Conservation (phyloP, 208 protist species). For the Crithidia brevicula region DNA sequence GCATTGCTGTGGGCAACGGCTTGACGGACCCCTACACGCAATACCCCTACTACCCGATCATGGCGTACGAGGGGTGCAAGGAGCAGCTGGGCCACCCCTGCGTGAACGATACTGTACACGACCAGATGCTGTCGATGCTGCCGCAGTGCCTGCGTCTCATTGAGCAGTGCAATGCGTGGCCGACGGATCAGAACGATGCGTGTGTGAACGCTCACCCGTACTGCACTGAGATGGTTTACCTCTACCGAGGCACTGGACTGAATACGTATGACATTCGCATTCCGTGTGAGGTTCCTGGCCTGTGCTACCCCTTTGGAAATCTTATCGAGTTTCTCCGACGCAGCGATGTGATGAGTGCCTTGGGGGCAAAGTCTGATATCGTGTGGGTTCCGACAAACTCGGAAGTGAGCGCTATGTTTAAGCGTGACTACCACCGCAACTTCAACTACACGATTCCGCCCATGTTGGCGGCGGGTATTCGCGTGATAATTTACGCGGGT, state of each 20-base stretch:
- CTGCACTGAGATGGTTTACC: neutral
- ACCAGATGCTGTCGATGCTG: constrained; percentile 48
- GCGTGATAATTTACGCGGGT: constrained; percentile 92
- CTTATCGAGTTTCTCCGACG: constrained; percentile 4
- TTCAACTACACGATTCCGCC: constrained; percentile 67
- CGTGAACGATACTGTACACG: constrained; percentile 43
- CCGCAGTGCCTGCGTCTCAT: constrained; percentile 56
- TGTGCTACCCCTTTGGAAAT: constrained; percentile 16
- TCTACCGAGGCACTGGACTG: constrained; percentile 50
- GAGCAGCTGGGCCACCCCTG: constrained; percentile 47
- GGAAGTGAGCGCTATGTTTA: constrained; percentile 52
- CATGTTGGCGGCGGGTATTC: constrained; percentile 64
- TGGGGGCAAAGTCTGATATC: neutral
- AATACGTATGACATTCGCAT: constrained; percentile 89
- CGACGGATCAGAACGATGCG: neutral
- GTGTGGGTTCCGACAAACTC: constrained; percentile 47
- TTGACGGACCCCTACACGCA: constrained; percentile 86
- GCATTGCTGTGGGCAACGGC: constrained; percentile 90
- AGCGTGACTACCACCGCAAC: constrained; percentile 65
- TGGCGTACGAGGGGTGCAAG: constrained; percentile 71
- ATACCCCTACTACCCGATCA: constrained; percentile 57
- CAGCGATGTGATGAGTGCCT: neutral
- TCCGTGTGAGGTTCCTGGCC: constrained; percentile 30
- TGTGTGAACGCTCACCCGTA: constrained; percentile 14
- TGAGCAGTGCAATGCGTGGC: constrained; percentile 31